A percentile compares a stretch with the other conserved stretches of the same genome.
phyloP scores from a whole-genome alignment of 2,329 filamentous ascomycete species.

The Dactylellina haptotyla region DNA sequence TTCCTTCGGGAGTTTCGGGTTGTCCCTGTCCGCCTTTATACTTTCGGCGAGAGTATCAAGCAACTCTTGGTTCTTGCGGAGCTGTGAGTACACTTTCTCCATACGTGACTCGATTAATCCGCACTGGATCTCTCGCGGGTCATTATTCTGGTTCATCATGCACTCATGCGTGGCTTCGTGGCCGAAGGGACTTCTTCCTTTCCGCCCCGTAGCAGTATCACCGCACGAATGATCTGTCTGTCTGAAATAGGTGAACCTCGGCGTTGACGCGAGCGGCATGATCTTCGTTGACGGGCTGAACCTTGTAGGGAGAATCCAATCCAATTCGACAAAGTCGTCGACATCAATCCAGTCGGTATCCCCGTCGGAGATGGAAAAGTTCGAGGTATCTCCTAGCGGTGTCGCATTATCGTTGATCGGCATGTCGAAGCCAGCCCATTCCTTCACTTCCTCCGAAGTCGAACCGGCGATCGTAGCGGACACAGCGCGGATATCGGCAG shows the following conservation, averaged over 20 bases:
- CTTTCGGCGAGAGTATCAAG: slow-evolving; percentile 78
- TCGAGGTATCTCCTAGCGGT: slow-evolving; percentile 72
- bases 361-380: slow-evolving; percentile 93
- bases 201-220: slow-evolving; percentile 74
- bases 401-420: slow-evolving; percentile 54
- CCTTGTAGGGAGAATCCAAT: slow-evolving; percentile 92
- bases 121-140: slow-evolving; percentile 87
- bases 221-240: slow-evolving; percentile 91
- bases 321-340: slow-evolving; percentile 98
- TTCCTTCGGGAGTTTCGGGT: slow-evolving; percentile 66
- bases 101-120: slow-evolving; percentile 85
- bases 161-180: slow-evolving; percentile 93
- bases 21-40: slow-evolving; percentile 66
- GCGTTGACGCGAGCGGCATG: slow-evolving; percentile 87
- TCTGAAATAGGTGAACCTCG: slow-evolving; percentile 95
- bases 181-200: slow-evolving; percentile 87
- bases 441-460: slow-evolving; percentile 77
- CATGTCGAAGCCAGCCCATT: slow-evolving; percentile 62
- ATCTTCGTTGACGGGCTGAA: slow-evolving; percentile 94
- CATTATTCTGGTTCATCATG: slow-evolving; percentile 87
- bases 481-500: slow-evolving; percentile 89
- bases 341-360: slow-evolving; percentile 98
- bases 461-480: slow-evolving; percentile 89
- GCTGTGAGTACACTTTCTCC: slow-evolving; percentile 79
- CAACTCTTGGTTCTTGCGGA: slow-evolving; percentile 76